Percentiles rank a stretch among this genome's conserved stretches.
Conservation (phyloP, 2,329 filamentous ascomycete species). For the Hymenoscyphus scutula region DNA sequence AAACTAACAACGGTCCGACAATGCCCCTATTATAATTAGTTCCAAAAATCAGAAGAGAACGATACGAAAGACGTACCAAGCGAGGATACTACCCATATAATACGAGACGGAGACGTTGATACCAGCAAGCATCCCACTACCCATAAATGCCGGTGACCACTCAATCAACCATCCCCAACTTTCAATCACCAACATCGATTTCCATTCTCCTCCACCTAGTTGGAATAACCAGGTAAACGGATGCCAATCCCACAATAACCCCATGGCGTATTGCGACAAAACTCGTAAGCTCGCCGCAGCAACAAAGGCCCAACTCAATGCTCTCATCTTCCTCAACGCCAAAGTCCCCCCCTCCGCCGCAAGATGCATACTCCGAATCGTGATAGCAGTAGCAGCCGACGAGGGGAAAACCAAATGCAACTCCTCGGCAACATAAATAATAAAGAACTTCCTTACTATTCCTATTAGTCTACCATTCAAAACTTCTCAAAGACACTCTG, state of each 20-base stretch:
- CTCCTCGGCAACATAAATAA: conserved; percentile 62
- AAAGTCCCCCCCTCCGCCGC: conserved; percentile 56
- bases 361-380: conserved; percentile 62
- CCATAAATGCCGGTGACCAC: conserved; percentile 60
- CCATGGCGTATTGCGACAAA: conserved; percentile 56
- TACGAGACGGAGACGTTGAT: conserved; percentile 56
- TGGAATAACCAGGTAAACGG: conserved; percentile 5
- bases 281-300: conserved; percentile 52
- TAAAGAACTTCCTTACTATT: conserved; percentile 59
- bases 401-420: conserved; percentile 59
- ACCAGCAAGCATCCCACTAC: conserved; percentile 50
- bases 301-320: conserved; percentile 42
- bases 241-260: conserved; percentile 49
- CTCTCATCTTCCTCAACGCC: conserved; percentile 26
- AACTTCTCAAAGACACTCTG: neutral
- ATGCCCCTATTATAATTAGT: neutral
- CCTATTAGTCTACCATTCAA: neutral
- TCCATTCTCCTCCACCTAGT: neutral
- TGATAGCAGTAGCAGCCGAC: conserved; percentile 58
- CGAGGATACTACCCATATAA: conserved; percentile 50
- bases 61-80: conserved; percentile 47
- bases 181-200: conserved; percentile 47
- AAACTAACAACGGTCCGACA: neutral
- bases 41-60: neutral
- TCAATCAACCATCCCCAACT: conserved; percentile 63